A percentile compares a stretch with the other conserved stretches of the same genome.
phyloP scores from a whole-genome alignment of 2,329 filamentous ascomycete species.

The Periconia sp. region DNA sequence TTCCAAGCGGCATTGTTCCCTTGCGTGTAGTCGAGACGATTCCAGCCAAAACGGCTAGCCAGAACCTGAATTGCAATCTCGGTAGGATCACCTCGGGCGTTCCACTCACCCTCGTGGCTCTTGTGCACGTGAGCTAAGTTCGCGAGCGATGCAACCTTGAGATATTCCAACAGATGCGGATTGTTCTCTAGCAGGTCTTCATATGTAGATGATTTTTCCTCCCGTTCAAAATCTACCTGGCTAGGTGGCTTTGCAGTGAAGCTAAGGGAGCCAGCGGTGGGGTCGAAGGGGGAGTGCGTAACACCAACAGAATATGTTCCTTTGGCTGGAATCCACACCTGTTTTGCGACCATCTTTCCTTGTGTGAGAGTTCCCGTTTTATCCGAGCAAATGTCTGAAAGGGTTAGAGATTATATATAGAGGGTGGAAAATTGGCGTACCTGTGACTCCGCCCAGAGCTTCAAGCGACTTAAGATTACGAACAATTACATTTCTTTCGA shows the following conservation, averaged over 20 bases:
- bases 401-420: not conserved
- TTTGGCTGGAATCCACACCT: slow-evolving; percentile 45
- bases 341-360: slow-evolving; percentile 46
- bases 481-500: slow-evolving; percentile 41
- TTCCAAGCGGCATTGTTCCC: slow-evolving; percentile 39
- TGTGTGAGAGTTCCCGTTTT: slow-evolving; percentile 54
- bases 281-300: slow-evolving; percentile 42
- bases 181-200: slow-evolving; percentile 32
- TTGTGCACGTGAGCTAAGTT: slow-evolving; percentile 60
- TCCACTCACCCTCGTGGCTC: slow-evolving; percentile 42
- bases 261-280: slow-evolving; percentile 37
- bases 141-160: slow-evolving; percentile 49
- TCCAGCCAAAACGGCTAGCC: slow-evolving; percentile 70
- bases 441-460: slow-evolving; percentile 43
- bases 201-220: slow-evolving; percentile 16
- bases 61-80: slow-evolving; percentile 80
- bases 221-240: slow-evolving; percentile 31
- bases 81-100: slow-evolving; percentile 55
- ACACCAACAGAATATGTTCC: slow-evolving; percentile 46
- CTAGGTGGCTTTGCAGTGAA: slow-evolving; percentile 30
- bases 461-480: slow-evolving; percentile 45
- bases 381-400: slow-evolving; percentile 56
- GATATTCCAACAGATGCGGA: slow-evolving; percentile 36
- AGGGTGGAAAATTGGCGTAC: slow-evolving; percentile 6
- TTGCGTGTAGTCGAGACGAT: slow-evolving; percentile 59